Conservation (phyloP, 148 eudicot species). For the Tetragonia tetragonoides region DNA sequence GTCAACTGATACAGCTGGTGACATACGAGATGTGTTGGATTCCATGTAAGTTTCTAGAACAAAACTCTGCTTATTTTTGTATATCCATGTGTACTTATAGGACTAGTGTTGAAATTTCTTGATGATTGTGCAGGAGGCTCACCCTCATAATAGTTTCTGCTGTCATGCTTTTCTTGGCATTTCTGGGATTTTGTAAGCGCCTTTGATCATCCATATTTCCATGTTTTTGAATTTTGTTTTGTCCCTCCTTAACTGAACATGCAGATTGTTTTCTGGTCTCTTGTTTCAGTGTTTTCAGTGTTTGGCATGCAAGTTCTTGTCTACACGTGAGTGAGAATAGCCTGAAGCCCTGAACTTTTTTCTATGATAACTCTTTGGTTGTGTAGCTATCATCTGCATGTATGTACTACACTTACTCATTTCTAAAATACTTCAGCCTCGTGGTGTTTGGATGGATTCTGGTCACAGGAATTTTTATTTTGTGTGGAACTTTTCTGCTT, state of each 20-base stretch:
- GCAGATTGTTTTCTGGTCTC: constrained; percentile 16
- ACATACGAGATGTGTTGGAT: constrained; percentile 54
- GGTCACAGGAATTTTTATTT: constrained; percentile 70
- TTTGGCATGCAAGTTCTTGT: constrained; percentile 80
- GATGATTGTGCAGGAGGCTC: constrained; percentile 54
- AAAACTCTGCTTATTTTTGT: not conserved
- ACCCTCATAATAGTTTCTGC: constrained; percentile 78
- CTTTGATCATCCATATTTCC: not conserved
- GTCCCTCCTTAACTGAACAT: not conserved
- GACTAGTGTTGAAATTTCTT: not conserved
- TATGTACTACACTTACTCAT: not conserved
- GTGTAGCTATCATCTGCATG: not conserved
- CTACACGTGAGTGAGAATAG: constrained; percentile 59
- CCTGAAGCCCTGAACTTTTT: not conserved
- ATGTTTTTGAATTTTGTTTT: constrained; percentile 14
- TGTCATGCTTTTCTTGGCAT: constrained; percentile 71
- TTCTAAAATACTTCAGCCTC: constrained; percentile 49
- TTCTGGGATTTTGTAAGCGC: constrained; percentile 77
- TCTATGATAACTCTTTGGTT: not conserved
- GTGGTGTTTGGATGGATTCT: constrained; percentile 83
- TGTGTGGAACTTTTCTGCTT: constrained; percentile 79
- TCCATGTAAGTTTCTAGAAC: constrained; percentile 47
- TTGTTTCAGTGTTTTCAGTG: constrained; percentile 68
- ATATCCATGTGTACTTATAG: not conserved
- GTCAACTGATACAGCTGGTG: constrained; percentile 51